Percentiles rank a stretch among this genome's conserved stretches.
phyloP scores from a whole-genome alignment of 176 grass and related monocot species.

The Cenchrus fungigraminus region DNA sequence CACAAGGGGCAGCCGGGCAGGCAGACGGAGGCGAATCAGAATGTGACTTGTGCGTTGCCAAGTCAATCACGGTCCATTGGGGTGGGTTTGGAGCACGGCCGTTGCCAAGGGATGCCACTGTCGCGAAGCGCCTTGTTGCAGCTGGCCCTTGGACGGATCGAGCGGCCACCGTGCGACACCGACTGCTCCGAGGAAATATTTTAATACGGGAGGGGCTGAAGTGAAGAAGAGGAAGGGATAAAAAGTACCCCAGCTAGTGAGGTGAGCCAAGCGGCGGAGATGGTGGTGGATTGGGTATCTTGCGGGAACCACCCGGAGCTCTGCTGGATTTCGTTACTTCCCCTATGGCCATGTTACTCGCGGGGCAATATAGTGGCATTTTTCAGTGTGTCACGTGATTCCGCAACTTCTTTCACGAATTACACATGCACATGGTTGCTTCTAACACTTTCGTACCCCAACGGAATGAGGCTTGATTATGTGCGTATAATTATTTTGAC shows the following conservation, averaged over 20 bases:
- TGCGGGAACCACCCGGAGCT: rapidly evolving
- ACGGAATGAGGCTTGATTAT: no score
- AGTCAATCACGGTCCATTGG: not conserved
- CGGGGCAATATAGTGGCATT: no score
- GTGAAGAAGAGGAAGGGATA: not conserved
- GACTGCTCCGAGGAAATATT: not conserved
- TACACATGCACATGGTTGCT: no score
- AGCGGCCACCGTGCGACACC: conserved; percentile 14
- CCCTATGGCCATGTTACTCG: no score
- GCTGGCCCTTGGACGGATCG: conserved; percentile 40
- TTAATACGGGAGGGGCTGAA: not conserved
- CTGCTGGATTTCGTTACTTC: not conserved
- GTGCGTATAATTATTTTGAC: no score
- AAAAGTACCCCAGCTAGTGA: not conserved
- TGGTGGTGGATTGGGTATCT: not conserved
- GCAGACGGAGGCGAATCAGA: no score
- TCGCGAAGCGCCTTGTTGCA: not conserved
- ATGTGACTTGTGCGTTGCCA: not conserved
- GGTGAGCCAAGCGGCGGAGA: not conserved
- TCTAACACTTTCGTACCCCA: no score
- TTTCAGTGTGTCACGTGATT: no score
- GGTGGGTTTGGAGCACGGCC: not conserved
- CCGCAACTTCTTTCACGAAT: no score
- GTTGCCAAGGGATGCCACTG: not conserved
- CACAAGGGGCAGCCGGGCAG: no score